These are phyloP conservation scores for Monosporozyma yasuniensis DNA, from an alignment of 805 yeast species.

Conservation along the genomic window DNA sequence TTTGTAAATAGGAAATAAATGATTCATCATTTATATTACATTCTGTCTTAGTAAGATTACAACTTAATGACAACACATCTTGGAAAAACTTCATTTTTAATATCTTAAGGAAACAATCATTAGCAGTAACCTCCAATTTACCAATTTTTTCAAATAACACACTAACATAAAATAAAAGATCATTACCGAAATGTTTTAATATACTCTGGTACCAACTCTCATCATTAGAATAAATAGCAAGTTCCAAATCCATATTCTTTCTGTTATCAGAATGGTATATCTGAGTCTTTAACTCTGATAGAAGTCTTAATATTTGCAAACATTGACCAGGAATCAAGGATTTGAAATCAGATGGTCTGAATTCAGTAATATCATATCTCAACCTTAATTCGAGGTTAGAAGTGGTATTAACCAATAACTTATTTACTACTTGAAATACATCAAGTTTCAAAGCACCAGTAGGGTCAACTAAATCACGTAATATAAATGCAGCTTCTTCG, in stretches of 20 bases:
- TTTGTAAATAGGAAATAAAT: neutral
- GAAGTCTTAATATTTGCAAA: conserved; percentile 48
- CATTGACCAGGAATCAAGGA: conserved; percentile 40
- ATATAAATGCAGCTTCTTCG: conserved; percentile 15
- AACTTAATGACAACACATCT: conserved; percentile 6
- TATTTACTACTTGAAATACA: conserved; percentile 20
- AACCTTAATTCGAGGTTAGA: conserved; percentile 57
- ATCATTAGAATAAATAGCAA: neutral
- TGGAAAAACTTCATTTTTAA: conserved; percentile 12
- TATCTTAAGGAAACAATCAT: conserved; percentile 1
- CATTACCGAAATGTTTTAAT: conserved; percentile 1
- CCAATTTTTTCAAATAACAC: conserved; percentile 1
- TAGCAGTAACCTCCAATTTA: neutral
- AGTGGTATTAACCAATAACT: conserved; percentile 45
- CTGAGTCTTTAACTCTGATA: conserved; percentile 30
- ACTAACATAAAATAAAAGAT: conserved; percentile 7
- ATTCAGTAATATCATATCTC: conserved; percentile 36
- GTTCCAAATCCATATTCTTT: neutral
- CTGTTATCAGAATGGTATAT: neutral
- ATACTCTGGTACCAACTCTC: conserved; percentile 7
- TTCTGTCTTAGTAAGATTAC: neutral
- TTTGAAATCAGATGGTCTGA: neutral
- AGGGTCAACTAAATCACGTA: conserved; percentile 9
- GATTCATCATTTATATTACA: neutral
- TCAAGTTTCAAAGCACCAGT: conserved; percentile 4